A percentile compares a stretch with the other conserved stretches of the same genome.
Evolutionary conservation across 805 yeast genomes (phyloP).

Genomic region (Metschnikowia anglica): DNA sequence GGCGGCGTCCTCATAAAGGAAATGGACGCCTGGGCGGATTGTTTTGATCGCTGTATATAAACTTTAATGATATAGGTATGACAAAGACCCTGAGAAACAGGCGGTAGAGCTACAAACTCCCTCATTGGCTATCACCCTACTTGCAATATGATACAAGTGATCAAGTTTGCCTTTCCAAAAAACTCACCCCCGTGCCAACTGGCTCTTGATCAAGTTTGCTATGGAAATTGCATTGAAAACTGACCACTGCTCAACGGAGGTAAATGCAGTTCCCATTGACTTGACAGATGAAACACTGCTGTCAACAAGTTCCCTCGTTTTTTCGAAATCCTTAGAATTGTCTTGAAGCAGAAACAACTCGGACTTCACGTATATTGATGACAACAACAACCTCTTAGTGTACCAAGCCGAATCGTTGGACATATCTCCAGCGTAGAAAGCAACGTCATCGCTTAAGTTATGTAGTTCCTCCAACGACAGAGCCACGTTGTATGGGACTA

Average conservation of each 20-base stretch:
- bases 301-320: constrained; percentile 65
- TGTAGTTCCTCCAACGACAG: constrained; percentile 66
- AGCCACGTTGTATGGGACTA: constrained; percentile 61
- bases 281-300: constrained; percentile 55
- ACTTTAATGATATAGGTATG: background rate
- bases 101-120: no score
- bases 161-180: background rate
- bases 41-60: background rate
- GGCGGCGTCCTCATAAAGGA: constrained; percentile 4
- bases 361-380: constrained; percentile 67
- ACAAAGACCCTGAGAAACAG: background rate
- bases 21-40: background rate
- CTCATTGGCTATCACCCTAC: no score
- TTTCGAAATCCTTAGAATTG: constrained; percentile 49
- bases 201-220: constrained; percentile 69
- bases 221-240: constrained; percentile 64
- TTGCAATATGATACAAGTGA: background rate
- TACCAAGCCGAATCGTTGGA: constrained; percentile 91
- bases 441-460: constrained; percentile 77
- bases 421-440: constrained; percentile 73
- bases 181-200: constrained; percentile 56
- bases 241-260: constrained; percentile 72
- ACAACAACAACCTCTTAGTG: constrained; percentile 71
- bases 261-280: constrained; percentile 58
- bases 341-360: constrained; percentile 84